These are phyloP conservation scores for Hyparrhenia diplandra DNA, from an alignment of 176 grass and related monocot species.

Conservation along the genomic window DNA sequence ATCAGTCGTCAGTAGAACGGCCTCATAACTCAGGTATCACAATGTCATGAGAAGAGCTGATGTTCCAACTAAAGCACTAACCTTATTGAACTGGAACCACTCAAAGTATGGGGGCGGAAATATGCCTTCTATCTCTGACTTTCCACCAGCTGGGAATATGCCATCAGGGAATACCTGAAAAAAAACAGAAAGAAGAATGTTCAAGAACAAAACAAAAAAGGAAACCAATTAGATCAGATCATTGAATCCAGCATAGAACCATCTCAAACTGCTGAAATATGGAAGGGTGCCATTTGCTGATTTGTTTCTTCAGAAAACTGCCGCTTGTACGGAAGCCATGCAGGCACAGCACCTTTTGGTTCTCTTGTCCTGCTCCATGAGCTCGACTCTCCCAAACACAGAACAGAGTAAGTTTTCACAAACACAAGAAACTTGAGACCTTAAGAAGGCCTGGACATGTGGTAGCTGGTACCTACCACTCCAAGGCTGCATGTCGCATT, in stretches of 20 bases:
- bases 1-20: no score
- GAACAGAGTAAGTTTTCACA: background rate
- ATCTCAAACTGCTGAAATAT: slow-evolving; percentile 72
- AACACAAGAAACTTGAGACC: background rate
- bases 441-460: slow-evolving; percentile 12
- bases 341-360: slow-evolving; percentile 68
- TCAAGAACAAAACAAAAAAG: background rate
- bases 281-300: slow-evolving; percentile 89
- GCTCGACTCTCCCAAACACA: slow-evolving; percentile 8
- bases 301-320: slow-evolving; percentile 79
- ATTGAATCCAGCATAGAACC: slow-evolving; percentile 23
- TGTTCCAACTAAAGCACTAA: slow-evolving; percentile 3
- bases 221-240: background rate
- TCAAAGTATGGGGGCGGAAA: slow-evolving; percentile 81
- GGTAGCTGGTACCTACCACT: slow-evolving; percentile 58
- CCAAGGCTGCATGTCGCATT: background rate
- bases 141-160: slow-evolving; percentile 58
- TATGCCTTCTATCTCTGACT: slow-evolving; percentile 71
- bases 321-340: slow-evolving; percentile 78
- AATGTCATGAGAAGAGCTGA: background rate
- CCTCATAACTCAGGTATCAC: background rate
- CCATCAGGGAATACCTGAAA: slow-evolving; percentile 77
- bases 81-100: slow-evolving; percentile 94
- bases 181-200: background rate
- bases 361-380: slow-evolving; percentile 48